These are phyloP conservation scores for Mucor velutinosus DNA, from an alignment of 371 early-diverging fungal genomes.

Conservation along the genomic window DNA sequence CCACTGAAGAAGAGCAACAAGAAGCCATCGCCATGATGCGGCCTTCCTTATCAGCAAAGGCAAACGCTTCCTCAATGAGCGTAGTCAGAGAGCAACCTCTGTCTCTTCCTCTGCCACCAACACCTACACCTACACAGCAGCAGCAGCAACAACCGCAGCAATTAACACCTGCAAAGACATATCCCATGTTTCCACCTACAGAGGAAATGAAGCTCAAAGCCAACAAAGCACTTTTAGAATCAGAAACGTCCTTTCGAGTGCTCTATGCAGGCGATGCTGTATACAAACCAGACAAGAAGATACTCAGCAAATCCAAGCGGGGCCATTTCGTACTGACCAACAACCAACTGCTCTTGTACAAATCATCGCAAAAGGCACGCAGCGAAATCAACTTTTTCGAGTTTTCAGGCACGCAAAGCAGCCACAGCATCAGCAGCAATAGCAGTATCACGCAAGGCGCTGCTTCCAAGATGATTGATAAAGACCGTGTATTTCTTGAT, in stretches of 20 bases:
- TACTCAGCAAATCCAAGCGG: constrained; percentile 21
- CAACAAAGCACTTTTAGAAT: background rate
- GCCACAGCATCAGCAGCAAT: background rate
- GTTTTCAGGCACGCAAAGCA: background rate
- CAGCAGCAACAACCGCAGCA: background rate
- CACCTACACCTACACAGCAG: background rate
- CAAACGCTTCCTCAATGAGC: background rate
- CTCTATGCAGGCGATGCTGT: constrained; percentile 36
- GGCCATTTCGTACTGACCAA: constrained; percentile 39
- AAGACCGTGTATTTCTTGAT: constrained; percentile 25
- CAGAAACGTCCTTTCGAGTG: constrained; percentile 22
- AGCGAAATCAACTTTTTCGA: constrained; percentile 26
- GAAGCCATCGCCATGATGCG: background rate
- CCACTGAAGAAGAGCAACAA: background rate
- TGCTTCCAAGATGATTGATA: constrained; percentile 9
- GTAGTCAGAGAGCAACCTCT: background rate
- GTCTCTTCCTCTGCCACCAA: background rate
- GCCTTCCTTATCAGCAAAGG: background rate
- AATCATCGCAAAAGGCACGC: constrained; percentile 36
- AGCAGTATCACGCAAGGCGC: background rate
- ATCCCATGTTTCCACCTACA: constrained; percentile 20
- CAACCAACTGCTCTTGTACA: constrained; percentile 34
- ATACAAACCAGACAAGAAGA: constrained; percentile 23
- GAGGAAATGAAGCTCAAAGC: constrained; percentile 5
- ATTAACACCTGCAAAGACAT: background rate